Evolutionary conservation across 257 asterid genomes (phyloP), one percentile per base, ranked within the genome.

Genomic region (Solanum raphanifolium): DNA sequence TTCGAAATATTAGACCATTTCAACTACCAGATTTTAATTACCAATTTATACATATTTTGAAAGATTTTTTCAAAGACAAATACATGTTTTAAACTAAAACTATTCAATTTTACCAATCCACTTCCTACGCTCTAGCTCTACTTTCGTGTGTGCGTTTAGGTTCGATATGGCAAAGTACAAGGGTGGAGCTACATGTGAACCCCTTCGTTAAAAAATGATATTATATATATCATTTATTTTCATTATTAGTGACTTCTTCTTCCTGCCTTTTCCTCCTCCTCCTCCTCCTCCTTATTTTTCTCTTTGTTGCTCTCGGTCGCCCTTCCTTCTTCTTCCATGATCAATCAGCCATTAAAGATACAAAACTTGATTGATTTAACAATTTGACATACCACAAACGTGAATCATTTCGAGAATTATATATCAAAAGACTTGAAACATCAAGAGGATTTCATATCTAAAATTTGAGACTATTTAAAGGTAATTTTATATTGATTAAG

Each of bases 11-110:
- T n/a, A 62, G 15, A n/a, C 6, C 31, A 23, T 62, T 62, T n/a
- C 3, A 62, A n/a, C 2, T n/a, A n/a, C 0, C 0, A 2, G 20
- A 1, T 25, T 66, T 0, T 11, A 12, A 13, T 25, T 27, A 25
- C 3, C 4, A 12, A 27, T 27, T 12, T 68, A 6, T 68, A 13
- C 10, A 27, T 27, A 66, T 5, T 23, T 9, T 25, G 0, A 66
- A 27, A 9, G 9, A 25, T 11, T 12, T 27, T 11, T 11, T 27
- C 32, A 2, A 48, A 66, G 18, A 66, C 9, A 27, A 25, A 25
- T 31, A 31, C 2, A 5, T 66, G 0, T 13, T 25, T 25, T 27
- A 15, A 1, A 27, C 0, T 0, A 27, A 12, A 66, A 5, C 5
- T 27, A 66, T 27, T 60, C 7, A 12, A 27, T 68, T 27, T 2